Percentiles rank a stretch among this genome's conserved stretches.
Evolutionary conservation across 305 asterid genomes (phyloP).

Genomic region (Rubia occidens): DNA sequence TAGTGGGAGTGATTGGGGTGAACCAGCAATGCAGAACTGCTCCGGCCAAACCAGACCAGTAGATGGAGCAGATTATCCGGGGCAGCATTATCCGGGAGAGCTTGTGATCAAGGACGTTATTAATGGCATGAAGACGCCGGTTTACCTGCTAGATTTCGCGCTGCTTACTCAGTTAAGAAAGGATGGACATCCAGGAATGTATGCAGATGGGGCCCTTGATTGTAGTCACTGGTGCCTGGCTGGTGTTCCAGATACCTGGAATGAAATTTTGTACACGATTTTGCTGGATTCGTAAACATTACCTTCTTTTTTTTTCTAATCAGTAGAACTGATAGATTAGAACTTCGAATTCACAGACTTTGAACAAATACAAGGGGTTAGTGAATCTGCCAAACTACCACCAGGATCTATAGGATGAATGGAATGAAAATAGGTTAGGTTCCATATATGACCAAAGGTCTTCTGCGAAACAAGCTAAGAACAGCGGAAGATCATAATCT

Average conservation of each 20-base stretch:
- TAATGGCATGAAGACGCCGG: conserved; percentile 42
- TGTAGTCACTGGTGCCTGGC: conserved; percentile 77
- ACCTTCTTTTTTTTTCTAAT: background rate
- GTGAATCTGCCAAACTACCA: background rate
- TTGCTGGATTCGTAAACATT: conserved; percentile 13
- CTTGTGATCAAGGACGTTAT: conserved; percentile 42
- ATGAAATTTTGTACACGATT: conserved; percentile 45
- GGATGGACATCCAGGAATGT: conserved; percentile 59
- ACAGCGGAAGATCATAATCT: conserved; percentile 4
- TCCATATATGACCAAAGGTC: background rate
- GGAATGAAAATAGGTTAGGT: background rate
- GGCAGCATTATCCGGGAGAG: conserved; percentile 48
- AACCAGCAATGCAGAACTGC: conserved; percentile 36
- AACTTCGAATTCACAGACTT: background rate
- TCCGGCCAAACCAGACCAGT: conserved; percentile 41
- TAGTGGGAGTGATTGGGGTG: conserved; percentile 58
- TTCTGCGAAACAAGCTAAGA: background rate
- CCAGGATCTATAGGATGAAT: background rate
- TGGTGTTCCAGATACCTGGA: conserved; percentile 84
- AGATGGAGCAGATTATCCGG: conserved; percentile 41
- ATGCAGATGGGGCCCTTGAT: conserved; percentile 31
- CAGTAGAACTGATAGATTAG: background rate
- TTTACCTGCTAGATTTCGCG: conserved; percentile 42
- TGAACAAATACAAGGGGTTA: background rate
- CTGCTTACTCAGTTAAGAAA: conserved; percentile 57